phyloP scores from a whole-genome alignment of 768 basidiomycete species.

The Tephrocybe sp. region DNA sequence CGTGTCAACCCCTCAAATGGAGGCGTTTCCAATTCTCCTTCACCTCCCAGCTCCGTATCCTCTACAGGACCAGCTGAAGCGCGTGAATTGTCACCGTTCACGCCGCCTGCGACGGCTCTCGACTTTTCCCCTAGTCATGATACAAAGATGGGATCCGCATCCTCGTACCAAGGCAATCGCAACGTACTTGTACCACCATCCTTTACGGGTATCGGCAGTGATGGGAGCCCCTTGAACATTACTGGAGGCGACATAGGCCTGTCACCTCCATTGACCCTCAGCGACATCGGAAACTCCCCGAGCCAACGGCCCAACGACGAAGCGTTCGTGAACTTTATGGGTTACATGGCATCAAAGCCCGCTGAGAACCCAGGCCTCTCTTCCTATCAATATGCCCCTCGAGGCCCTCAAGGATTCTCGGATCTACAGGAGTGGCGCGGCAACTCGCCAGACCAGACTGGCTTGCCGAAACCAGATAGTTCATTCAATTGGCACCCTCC shows the following conservation, averaged over 20 bases:
- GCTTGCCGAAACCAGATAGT: conserved; percentile 17
- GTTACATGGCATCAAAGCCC: conserved; percentile 19
- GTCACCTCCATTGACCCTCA: background rate
- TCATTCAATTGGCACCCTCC: conserved; percentile 21
- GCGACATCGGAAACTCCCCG: background rate
- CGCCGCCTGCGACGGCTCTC: background rate
- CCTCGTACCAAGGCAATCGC: conserved; percentile 4
- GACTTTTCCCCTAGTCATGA: conserved; percentile 23
- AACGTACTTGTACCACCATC: background rate
- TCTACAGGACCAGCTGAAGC: background rate
- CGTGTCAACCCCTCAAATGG: conserved; percentile 1
- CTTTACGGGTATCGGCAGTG: background rate
- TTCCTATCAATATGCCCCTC: background rate
- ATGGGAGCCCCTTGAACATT: background rate
- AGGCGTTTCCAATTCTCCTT: conserved; percentile 12
- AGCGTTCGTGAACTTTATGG: conserved; percentile 23
- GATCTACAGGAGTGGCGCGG: conserved; percentile 7
- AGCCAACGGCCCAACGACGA: conserved; percentile 19
- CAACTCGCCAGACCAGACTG: conserved; percentile 6
- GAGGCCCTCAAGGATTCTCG: background rate
- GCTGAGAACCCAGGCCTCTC: background rate
- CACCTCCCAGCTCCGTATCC: conserved; percentile 14
- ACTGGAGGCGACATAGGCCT: background rate
- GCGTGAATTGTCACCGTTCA: background rate
- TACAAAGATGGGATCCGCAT: conserved; percentile 26